Base-by-base conservation (phyloP, 768 basidiomycete species). In the Pleurotus tuber-regium region DNA sequence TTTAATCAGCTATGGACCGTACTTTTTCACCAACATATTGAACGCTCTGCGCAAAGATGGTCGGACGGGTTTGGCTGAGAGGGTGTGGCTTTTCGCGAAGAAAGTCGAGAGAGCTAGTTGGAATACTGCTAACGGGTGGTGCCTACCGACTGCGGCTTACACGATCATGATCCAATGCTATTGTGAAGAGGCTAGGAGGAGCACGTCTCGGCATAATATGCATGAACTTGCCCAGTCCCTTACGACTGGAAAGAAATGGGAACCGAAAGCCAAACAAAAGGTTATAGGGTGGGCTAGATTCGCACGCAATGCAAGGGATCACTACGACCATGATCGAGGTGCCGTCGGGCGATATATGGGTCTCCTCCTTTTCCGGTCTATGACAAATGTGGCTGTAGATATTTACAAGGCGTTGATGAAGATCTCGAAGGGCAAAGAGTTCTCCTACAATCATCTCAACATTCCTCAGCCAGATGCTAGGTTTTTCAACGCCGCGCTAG, bases 141-240 rank as follows among this genome's bases (percentile, higher is more conserved):
- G 72, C 48, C 66, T 92, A 16, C 79, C 83, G 6, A 66, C 83
- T 2, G 72, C 83, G 7, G 82, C 86, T 1, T 92, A 89, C 62
- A 91, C 87, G 1, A 67, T 78, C 43, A 88, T 91, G 82, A 62
- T 92, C 51, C 73, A 82, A 41, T 69, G 79, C 26, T 89, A 87
- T 55, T 75, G 69, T 1, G 58, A 62, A 3, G 76, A 80, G 61
- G 74, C 73, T n/a, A 63, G 60, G 40, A 54, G 57, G 39, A 56
- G 38, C 53, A 54, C 11, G 53, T 25, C 57, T 46, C 52, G 48
- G 52, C 30, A 28, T 14, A 52, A 51, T 40, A 11, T 48, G 36
- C 43, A 30, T 39, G 61, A 59, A 10, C 58, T 70, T 19, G 66
- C 61, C 30, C 26, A 59, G 25, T 51, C 60, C 43, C 46, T 70